phyloP scores from a whole-genome alignment of 2,329 filamentous ascomycete genomes.

The Parastagonospora avenae region DNA sequence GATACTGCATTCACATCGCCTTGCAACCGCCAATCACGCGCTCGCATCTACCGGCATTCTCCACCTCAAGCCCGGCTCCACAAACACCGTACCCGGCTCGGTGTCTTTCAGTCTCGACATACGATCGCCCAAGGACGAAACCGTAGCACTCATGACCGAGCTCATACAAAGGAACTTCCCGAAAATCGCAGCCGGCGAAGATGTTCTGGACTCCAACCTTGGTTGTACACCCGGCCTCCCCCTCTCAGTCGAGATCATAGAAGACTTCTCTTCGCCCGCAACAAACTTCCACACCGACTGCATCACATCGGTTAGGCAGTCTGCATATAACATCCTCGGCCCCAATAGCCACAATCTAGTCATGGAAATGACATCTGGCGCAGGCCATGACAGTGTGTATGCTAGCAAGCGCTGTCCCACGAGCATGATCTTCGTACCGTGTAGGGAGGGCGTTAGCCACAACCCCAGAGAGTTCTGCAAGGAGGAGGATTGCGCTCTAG shows the following conservation, averaged over 20 bases:
- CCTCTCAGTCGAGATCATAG: slow-evolving; percentile 62
- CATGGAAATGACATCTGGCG: slow-evolving; percentile 65
- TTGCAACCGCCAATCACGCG: slow-evolving; percentile 64
- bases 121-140: slow-evolving; percentile 62
- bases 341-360: slow-evolving; percentile 56
- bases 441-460: slow-evolving; percentile 54
- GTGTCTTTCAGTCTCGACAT: slow-evolving; percentile 74
- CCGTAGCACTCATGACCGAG: slow-evolving; percentile 63
- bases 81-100: slow-evolving; percentile 73
- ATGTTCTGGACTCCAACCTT: slow-evolving; percentile 54
- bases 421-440: slow-evolving; percentile 56
- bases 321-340: slow-evolving; percentile 64
- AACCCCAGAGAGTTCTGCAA: slow-evolving; percentile 54
- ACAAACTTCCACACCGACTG: slow-evolving; percentile 70
- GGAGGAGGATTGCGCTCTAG: slow-evolving; percentile 54
- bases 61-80: slow-evolving; percentile 68
- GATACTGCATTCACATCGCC: slow-evolving; percentile 68
- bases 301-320: slow-evolving; percentile 66
- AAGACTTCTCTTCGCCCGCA: slow-evolving; percentile 64
- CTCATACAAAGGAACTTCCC: slow-evolving; percentile 64
- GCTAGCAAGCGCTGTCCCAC: slow-evolving; percentile 52
- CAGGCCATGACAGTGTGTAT: slow-evolving; percentile 65
- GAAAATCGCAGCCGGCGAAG: slow-evolving; percentile 62
- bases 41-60: slow-evolving; percentile 74
- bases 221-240: slow-evolving; percentile 55